Conservation (phyloP, 129 eudicot species). For the Pittosporum tobira region DNA sequence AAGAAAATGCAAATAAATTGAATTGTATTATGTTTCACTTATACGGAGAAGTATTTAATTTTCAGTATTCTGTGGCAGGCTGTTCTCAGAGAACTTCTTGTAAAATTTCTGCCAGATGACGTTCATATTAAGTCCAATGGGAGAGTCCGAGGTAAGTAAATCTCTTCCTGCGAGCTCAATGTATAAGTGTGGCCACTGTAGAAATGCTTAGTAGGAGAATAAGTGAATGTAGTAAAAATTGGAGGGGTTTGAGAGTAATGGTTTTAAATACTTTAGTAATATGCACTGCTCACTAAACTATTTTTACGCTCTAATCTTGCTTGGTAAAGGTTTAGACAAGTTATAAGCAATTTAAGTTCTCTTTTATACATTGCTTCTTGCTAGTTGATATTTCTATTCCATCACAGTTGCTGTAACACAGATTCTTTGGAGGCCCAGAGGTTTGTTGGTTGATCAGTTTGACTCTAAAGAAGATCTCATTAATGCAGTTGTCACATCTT, state of each 20-base stretch:
- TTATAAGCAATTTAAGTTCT: conserved; percentile 1
- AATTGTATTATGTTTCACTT: background rate
- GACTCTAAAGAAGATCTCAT: conserved; percentile 97
- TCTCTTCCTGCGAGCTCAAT: background rate
- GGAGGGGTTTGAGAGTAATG: no score
- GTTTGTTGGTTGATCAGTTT: conserved; percentile 83
- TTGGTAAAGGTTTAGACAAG: no score
- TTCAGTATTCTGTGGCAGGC: conserved; percentile 38
- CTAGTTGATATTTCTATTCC: conserved; percentile 12
- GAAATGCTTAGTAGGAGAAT: background rate
- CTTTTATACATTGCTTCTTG: conserved; percentile 17
- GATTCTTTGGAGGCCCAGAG: conserved; percentile 96
- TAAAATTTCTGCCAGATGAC: conserved; percentile 72
- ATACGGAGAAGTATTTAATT: background rate
- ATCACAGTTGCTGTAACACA: conserved; percentile 91
- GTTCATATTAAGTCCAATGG: conserved; percentile 82
- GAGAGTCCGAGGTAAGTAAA: conserved; percentile 76
- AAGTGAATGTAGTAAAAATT: no score
- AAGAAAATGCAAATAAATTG: background rate
- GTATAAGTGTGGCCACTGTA: background rate
- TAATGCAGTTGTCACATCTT: conserved; percentile 87
- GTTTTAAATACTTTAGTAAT: no score
- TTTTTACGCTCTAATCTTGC: no score
- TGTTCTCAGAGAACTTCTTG: conserved; percentile 88
- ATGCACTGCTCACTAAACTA: no score